Conservation (phyloP, 2,329 filamentous ascomycete species). For the Fusarium napiforme region DNA sequence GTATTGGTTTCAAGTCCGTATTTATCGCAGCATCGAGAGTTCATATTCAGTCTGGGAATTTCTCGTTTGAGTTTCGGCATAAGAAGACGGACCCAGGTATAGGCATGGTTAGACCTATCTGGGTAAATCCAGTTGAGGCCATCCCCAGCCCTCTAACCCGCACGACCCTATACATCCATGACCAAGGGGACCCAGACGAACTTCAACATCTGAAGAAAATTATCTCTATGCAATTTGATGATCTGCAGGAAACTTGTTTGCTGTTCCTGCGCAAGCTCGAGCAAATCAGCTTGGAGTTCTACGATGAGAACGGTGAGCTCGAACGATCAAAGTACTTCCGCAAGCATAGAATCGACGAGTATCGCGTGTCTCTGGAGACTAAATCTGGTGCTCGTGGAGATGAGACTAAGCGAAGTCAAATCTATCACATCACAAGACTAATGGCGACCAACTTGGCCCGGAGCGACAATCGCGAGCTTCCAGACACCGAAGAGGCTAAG, state of each 20-base stretch:
- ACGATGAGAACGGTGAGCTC: background rate
- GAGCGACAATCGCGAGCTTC: background rate
- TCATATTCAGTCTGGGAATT: slow-evolving; percentile 32
- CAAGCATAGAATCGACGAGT: background rate
- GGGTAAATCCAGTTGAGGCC: slow-evolving; percentile 3
- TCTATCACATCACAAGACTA: slow-evolving; percentile 21
- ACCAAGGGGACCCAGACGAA: slow-evolving; percentile 8
- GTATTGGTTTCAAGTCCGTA: background rate
- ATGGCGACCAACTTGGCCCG: background rate
- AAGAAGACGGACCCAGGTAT: background rate
- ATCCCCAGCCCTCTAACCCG: slow-evolving; percentile 13
- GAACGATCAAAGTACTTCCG: background rate
- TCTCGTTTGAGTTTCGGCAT: slow-evolving; percentile 30
- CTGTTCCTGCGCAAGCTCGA: slow-evolving; percentile 16
- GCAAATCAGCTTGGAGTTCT: background rate
- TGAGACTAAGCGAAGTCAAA: background rate
- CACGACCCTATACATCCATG: slow-evolving; percentile 25
- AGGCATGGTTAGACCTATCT: slow-evolving; percentile 27
- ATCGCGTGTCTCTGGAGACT: background rate
- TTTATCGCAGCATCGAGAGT: slow-evolving; percentile 21
- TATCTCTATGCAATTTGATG: slow-evolving; percentile 10
- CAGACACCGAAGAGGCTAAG: background rate
- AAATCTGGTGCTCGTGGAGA: background rate
- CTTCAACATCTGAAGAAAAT: background rate
- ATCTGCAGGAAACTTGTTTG: slow-evolving; percentile 11